phyloP scores from a whole-genome alignment of 2,329 filamentous ascomycete species.

The Colletotrichum sp. region DNA sequence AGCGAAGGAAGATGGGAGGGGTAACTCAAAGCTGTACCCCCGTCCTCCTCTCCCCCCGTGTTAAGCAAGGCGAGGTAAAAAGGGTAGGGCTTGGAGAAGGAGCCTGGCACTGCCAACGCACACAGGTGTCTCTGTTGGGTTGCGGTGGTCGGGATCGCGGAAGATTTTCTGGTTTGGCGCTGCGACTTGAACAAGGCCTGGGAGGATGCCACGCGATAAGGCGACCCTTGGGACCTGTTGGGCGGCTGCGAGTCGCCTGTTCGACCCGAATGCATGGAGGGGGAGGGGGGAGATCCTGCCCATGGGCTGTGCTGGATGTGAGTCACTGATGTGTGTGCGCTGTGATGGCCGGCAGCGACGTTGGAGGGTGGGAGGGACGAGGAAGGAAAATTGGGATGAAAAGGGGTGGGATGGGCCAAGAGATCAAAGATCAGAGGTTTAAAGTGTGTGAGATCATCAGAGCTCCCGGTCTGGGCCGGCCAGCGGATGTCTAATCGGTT shows the following conservation, averaged over 20 bases:
- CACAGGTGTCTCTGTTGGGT: not conserved
- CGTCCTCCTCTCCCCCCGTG: not conserved
- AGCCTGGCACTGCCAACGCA: not conserved
- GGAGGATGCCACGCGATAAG: slow-evolving; percentile 22
- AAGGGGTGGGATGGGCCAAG: not conserved
- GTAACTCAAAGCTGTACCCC: not conserved
- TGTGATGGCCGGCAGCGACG: not conserved
- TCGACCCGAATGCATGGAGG: slow-evolving; percentile 11
- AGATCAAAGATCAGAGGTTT: slow-evolving; percentile 1
- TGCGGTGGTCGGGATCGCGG: slow-evolving; percentile 2
- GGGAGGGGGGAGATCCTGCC: not conserved
- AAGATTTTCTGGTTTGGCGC: not conserved
- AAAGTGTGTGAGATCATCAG: not conserved
- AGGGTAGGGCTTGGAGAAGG: not conserved
- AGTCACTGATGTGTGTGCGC: slow-evolving; percentile 4
- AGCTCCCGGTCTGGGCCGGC: not conserved
- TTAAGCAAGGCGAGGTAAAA: not conserved
- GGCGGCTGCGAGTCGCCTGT: slow-evolving; percentile 8
- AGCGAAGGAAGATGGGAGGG: not conserved
- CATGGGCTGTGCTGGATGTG: slow-evolving; percentile 16
- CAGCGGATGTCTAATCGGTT: not conserved
- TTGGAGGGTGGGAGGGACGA: not conserved
- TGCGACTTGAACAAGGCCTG: not conserved
- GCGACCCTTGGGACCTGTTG: not conserved
- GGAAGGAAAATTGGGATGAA: not conserved